A percentile compares a stretch with the other conserved stretches of the same genome.
Conservation (phyloP, 441 rosid genomes). For the Isatis lusitanica region DNA sequence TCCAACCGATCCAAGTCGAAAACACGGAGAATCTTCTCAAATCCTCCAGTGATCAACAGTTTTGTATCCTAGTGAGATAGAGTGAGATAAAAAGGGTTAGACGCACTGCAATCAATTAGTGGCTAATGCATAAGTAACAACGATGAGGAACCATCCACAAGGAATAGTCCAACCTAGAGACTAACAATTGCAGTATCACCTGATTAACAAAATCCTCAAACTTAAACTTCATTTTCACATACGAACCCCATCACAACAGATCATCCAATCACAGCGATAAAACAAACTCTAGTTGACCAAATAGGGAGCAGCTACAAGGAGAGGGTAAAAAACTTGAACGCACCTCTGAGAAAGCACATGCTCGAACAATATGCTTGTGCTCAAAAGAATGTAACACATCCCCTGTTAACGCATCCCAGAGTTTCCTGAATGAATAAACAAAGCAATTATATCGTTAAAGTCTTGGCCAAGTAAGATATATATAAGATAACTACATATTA, state of each 20-base stretch:
- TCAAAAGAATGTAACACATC: conserved; percentile 92
- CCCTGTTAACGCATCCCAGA: conserved; percentile 97
- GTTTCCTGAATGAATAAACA: conserved; percentile 57
- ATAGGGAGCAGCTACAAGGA: background rate
- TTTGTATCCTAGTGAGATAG: conserved; percentile 65
- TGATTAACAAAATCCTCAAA: background rate
- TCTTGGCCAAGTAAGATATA: background rate
- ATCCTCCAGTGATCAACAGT: conserved; percentile 80
- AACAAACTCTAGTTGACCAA: background rate
- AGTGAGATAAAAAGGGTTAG: background rate
- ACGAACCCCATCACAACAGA: background rate
- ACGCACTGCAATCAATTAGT: background rate
- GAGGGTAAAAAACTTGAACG: conserved; percentile 7
- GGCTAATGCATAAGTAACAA: background rate
- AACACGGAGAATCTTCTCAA: conserved; percentile 88
- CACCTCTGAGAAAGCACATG: conserved; percentile 94
- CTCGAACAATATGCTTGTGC: conserved; percentile 95
- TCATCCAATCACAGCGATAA: background rate
- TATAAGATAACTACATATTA: background rate
- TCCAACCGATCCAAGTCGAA: conserved; percentile 87
- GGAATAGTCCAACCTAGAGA: background rate
- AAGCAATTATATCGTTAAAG: background rate
- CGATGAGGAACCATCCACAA: background rate
- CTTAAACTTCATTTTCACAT: background rate
- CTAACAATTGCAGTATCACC: background rate